Conservation (phyloP, 768 basidiomycete species). For the Agaricus sinodeliciosus region DNA sequence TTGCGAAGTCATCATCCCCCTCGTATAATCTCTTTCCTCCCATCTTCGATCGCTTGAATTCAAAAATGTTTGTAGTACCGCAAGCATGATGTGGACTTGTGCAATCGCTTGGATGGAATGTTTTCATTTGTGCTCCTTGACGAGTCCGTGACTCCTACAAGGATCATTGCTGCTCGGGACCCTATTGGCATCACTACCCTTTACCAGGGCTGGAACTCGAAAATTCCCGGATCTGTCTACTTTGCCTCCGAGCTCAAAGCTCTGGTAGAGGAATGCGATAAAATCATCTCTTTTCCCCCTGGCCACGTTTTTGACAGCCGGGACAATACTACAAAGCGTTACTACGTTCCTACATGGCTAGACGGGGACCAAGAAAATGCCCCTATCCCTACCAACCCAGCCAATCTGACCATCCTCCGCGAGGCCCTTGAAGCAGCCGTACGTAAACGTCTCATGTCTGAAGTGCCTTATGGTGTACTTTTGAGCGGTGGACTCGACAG, state of each 20-base stretch:
- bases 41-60: neutral
- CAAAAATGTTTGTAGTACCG: conserved; percentile 52
- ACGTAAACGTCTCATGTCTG: conserved; percentile 92
- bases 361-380: conserved; percentile 66
- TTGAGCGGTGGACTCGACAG: conserved; percentile 94
- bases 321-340: conserved; percentile 71
- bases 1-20: conserved; percentile 92
- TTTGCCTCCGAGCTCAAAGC: conserved; percentile 97
- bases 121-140: conserved; percentile 97
- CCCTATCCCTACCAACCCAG: conserved; percentile 49
- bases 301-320: conserved; percentile 93
- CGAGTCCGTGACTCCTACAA: conserved; percentile 81
- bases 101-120: conserved; percentile 89
- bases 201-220: conserved; percentile 92
- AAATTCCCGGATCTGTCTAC: conserved; percentile 73
- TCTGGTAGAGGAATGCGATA: conserved; percentile 86
- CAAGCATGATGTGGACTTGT: conserved; percentile 72
- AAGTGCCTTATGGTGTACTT: conserved; percentile 96
- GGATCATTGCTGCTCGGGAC: conserved; percentile 93
- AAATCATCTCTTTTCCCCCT: conserved; percentile 93
- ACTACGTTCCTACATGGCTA: conserved; percentile 91
- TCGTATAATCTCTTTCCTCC: conserved; percentile 40
- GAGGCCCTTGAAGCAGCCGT: conserved; percentile 88
- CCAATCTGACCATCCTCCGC: conserved; percentile 65
- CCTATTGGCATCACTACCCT: conserved; percentile 98